Base-by-base conservation (phyloP, 2,329 filamentous ascomycete species). In the Fusarium nisikadoi region DNA sequence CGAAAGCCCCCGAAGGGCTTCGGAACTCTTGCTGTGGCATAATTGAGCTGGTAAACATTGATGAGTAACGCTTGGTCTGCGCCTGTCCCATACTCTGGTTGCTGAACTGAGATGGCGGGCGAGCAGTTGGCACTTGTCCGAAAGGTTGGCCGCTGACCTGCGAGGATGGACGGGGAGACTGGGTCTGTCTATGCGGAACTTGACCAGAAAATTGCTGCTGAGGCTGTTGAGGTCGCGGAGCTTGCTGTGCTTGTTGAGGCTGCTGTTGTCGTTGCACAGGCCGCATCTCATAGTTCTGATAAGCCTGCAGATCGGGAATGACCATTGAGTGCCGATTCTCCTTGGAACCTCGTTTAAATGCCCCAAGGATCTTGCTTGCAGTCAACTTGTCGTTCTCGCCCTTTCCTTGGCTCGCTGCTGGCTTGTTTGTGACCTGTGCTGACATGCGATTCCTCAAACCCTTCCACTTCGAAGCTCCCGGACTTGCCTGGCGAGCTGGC, bases 341-440 rank as follows among this genome's bases (percentile, higher is more conserved):
- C 65, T 78, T 81, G 8, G 79, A 78, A 35, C 64, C 73, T 72
- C 78, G 75, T 67, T 80, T 82, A 46, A 82, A 79, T 2, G 79
- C 79, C 2, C 76, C 74, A 1, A 81, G 59, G 2, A 82, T 61
- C 65, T 79, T 82, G 23, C 70, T 76, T 4, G 74, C 65, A 19
- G 74, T 66, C 55, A 70, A 70, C 19, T 79, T 77, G 14, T 62
- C 68, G 16, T 67, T 73, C 12, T 78, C 76, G 8, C 61, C 29
- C 54, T 75, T 76, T 33, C 53, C 55, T 27, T 75, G 71, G 12
- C 49, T 59, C 13, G 74, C 56, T 19, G 66, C 59, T 46, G 66
- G 57, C 43, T 69, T 78, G 8, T 72, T 72, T 4, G 68, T 59
- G 54, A 76, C 69, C 53, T 83, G 81, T 25, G 64, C 78, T 6